Evolutionary conservation across 2,329 filamentous ascomycete genomes (phyloP).

Genomic region (Colletotrichum sp.): DNA sequence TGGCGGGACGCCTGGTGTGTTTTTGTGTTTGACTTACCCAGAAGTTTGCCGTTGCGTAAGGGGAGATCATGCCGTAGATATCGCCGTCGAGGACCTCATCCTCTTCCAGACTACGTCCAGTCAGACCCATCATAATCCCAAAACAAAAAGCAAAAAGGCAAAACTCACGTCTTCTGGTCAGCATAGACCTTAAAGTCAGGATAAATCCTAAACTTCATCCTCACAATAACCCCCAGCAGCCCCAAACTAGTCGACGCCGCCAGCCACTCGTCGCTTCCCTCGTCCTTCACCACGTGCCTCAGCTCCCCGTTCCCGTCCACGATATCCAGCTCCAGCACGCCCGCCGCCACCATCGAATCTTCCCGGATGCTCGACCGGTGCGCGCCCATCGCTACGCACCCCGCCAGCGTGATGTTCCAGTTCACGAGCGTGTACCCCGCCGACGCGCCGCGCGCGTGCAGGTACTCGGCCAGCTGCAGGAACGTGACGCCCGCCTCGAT

Average conservation of each 20-base stretch:
- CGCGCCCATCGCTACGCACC: conserved; percentile 57
- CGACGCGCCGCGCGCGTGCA: conserved; percentile 49
- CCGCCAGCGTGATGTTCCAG: conserved; percentile 58
- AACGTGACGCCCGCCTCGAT: conserved; percentile 58
- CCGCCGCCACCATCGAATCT: conserved; percentile 54
- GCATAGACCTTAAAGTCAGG: conserved; percentile 57
- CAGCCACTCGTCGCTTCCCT: conserved; percentile 52
- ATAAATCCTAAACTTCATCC: conserved; percentile 54
- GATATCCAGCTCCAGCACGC: conserved; percentile 52
- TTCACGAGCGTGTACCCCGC: conserved; percentile 57
- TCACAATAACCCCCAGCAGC: conserved; percentile 50
- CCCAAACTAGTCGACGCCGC: conserved; percentile 56
- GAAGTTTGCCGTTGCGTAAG: conserved; percentile 56
- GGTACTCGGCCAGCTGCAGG: conserved; percentile 53
- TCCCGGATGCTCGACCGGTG: conserved; percentile 53
- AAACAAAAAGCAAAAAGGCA: not conserved
- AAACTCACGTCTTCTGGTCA: conserved; percentile 50
- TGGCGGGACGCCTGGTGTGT: too few relatives aligned
- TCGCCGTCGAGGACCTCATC: conserved; percentile 53
- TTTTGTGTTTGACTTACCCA: conserved; percentile 39
- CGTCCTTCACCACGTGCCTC: conserved; percentile 43
- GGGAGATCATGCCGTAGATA: conserved; percentile 53
- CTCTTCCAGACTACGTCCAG: conserved; percentile 42
- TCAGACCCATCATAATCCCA: not conserved
- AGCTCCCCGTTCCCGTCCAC: conserved; percentile 51